Base-by-base conservation (phyloP, 495 filamentous ascomycete genomes). In the Trypethelium eluteriae region DNA sequence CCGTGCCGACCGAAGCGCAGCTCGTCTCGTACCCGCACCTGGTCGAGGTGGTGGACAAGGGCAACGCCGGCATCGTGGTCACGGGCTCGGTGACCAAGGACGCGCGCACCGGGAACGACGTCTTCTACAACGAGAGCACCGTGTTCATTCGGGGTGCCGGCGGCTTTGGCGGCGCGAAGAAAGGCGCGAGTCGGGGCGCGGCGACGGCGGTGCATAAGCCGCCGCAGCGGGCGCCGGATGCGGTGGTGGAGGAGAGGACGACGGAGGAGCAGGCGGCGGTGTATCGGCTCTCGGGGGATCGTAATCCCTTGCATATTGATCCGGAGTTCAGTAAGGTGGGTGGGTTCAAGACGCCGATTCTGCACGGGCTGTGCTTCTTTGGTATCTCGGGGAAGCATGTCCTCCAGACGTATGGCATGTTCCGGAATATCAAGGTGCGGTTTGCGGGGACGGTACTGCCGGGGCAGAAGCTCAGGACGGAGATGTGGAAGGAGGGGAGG, bases 401-500 rank as follows among this genome's bases (percentile, higher is more conserved):
- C 56, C 89, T 92, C 75, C 81, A 88, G 76, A 89, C 82, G 70
- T 98, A 85, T 76, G 94, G 94, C 32, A 77, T 82, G 65, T 95
- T 88, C 80, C 91, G 88, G 82, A 98, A 94, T 79, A 85, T 98
- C 76, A 98, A 98, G 84, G 94, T 97, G 5, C 80, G 94, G 68
- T 98, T 98, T 79, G 93, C 92, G 4, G 95, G 94, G 49, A 88
- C 91, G 12, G 94, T 98, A 2, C 71, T 93, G 35, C 95, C 94
- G 1, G 95, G 94, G 5, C 91, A 98, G 85, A 98, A 91, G 63
- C 84, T 98, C 44, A 84, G 86, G 72, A 98, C 93, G 39, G 94
- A 98, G 85, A 96, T 96, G 91, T 98, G 94, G 94, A 96, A 92
- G 84, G 92, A 93, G 74, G 89, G 86, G n/a, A 84, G 83, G 68